Evolutionary conservation across 2,329 filamentous ascomycete species (phyloP), one percentile per base, ranked within the genome.

Genomic region (Pestalotiopsis sp.): DNA sequence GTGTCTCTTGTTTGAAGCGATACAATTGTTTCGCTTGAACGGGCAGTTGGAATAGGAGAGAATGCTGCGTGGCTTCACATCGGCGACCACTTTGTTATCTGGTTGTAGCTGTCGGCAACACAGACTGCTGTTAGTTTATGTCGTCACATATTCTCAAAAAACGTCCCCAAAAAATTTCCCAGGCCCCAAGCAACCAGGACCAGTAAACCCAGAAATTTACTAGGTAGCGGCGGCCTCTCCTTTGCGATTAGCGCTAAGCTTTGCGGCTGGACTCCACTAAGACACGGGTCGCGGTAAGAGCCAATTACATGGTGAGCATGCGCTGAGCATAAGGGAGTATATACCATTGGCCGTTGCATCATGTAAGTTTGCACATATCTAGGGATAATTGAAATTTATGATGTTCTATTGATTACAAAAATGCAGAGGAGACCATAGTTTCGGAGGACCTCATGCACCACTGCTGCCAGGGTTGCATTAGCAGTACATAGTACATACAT

Each of bases 101-200:
- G 45, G 2, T 52, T 52, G 45, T n/a, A 52, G 45, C 45, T 52
- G 14, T 23, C 20, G 17, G 45, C 45, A 9, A 52, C 45, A n/a
- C n/a, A 14, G 41, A 14, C 45, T 52, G 45, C 13, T 3, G 41
- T 27, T 23, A 58, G 31, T 36, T 45, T 63, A 66, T 66, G 64
- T 58, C 64, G 64, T 66, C 64, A 66, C 64, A 66, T 66, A 39
- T 56, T 66, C 23, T 66, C 64, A 13, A 66, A 58, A 39, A 64
- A 31, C 38, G 11, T 14, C 27, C 27, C 27, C 27, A 38, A 45
- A 36, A 36, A 59, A 62, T 38, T 66, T 66, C 27, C 64, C 49
- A 41, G 45, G 27, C 23, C 45, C 23, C 11, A 9, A 27, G 27
- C 27, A 27, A 27, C 27, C 27, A 27, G 27, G 20, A 23, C 49